Conservation (phyloP, 805 yeast species). For the Myxozyma mucilagina region DNA sequence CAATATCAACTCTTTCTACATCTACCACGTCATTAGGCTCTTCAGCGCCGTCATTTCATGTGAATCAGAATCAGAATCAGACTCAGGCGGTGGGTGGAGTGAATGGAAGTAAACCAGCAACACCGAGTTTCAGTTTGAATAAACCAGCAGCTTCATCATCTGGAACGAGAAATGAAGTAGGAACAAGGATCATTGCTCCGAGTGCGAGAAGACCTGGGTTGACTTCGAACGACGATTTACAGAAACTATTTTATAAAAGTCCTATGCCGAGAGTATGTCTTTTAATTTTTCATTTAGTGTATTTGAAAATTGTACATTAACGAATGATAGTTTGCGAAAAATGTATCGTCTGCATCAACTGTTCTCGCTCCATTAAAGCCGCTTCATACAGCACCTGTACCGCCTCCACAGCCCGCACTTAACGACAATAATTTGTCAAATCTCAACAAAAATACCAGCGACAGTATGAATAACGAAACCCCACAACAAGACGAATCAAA, state of each 20-base stretch:
- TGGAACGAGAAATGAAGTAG: not conserved
- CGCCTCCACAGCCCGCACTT: no score
- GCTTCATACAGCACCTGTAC: no score
- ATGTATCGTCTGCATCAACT: no score
- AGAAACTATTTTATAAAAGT: conserved; percentile 22
- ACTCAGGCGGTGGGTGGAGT: no score
- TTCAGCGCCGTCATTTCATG: not conserved
- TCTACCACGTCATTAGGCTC: not conserved
- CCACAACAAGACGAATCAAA: not conserved
- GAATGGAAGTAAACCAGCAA: not conserved
- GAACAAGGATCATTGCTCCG: conserved; percentile 12
- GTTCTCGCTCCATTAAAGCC: no score
- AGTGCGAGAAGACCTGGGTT: conserved; percentile 16
- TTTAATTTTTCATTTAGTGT: not conserved
- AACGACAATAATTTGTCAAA: not conserved
- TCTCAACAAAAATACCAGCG: not conserved
- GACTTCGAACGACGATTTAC: conserved; percentile 8
- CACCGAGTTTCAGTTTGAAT: not conserved
- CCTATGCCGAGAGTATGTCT: conserved; percentile 22
- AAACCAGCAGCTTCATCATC: not conserved
- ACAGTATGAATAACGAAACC: not conserved
- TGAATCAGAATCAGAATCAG: not conserved
- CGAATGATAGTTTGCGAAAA: no score
- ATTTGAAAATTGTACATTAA: not conserved
- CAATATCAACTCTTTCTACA: not conserved